Conservation (phyloP, 495 filamentous ascomycete species). For the Paragyromitra xinjiangensis region DNA sequence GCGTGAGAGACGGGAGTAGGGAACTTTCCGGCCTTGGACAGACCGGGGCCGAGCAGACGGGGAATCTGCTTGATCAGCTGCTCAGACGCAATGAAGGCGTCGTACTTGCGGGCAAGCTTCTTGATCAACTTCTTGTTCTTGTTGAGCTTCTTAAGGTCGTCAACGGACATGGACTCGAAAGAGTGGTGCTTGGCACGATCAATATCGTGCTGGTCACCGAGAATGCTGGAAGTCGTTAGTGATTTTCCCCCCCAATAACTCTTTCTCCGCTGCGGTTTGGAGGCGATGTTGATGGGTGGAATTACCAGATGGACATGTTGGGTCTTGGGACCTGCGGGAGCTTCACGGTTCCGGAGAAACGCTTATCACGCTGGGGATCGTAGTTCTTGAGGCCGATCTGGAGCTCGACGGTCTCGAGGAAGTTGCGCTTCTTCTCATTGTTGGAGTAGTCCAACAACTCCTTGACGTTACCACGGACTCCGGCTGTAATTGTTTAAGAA, state of each 20-base stretch:
- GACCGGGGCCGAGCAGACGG: constrained; percentile 97
- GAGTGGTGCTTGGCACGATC: constrained; percentile 98
- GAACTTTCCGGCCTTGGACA: constrained; percentile 99
- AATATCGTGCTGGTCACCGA: constrained; percentile 99
- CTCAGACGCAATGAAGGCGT: constrained; percentile 97
- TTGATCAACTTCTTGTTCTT: constrained; percentile 99
- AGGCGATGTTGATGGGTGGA: constrained; percentile 34
- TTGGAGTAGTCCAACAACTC: constrained; percentile 90
- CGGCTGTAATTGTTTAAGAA: constrained; percentile 68
- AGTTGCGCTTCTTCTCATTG: constrained; percentile 99
- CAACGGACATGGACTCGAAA: constrained; percentile 94
- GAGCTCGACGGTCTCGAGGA: constrained; percentile 93
- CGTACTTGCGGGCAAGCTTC: constrained; percentile 99
- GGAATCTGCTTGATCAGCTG: constrained; percentile 98
- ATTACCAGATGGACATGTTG: constrained; percentile 89
- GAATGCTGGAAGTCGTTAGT: constrained; percentile 68
- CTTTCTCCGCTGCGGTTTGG: neutral
- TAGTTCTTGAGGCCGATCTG: constrained; percentile 99
- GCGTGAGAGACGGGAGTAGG: constrained; percentile 94
- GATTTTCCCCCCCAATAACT: neutral
- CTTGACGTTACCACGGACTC: constrained; percentile 93
- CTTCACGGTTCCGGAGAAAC: constrained; percentile 99
- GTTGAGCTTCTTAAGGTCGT: constrained; percentile 99
- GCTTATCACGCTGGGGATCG: constrained; percentile 99
- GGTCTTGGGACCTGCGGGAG: constrained; percentile 90